Conservation (phyloP, 305 asterid species). For the Solanum hybrid region DNA sequence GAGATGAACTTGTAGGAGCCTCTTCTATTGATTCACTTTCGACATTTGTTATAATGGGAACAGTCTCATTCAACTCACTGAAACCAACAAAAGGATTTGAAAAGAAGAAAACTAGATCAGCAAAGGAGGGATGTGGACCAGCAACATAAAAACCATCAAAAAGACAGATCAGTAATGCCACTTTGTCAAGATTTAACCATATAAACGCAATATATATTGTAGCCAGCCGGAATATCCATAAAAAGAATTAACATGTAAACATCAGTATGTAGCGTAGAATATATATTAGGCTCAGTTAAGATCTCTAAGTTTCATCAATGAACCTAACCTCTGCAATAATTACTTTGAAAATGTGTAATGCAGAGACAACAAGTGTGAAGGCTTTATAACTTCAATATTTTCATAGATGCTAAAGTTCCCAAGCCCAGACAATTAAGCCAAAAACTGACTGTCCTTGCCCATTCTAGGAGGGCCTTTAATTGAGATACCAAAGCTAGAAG, state of each 20-base stretch:
- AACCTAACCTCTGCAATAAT: neutral
- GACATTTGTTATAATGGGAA: constrained; percentile 23
- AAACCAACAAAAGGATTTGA: neutral
- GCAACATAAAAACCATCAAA: neutral
- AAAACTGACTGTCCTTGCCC: neutral
- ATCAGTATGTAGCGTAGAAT: neutral
- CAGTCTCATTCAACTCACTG: constrained; percentile 32
- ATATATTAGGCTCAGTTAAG: neutral
- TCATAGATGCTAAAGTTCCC: neutral
- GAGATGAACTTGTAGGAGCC: constrained; percentile 17
- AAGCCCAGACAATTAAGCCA: neutral
- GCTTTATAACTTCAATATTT: neutral
- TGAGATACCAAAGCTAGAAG: neutral
- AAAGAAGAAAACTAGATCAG: neutral
- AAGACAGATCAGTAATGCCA: neutral
- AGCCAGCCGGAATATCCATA: neutral
- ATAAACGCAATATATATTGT: neutral
- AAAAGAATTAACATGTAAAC: neutral
- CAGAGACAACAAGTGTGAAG: neutral
- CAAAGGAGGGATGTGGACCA: neutral
- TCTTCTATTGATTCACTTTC: constrained; percentile 22
- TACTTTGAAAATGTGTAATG: neutral
- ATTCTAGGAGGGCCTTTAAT: neutral
- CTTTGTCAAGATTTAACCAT: neutral
- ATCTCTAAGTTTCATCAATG: neutral